These are phyloP conservation scores for Penicillium coffeae DNA, from an alignment of 495 filamentous ascomycete genomes.

Conservation along the genomic window DNA sequence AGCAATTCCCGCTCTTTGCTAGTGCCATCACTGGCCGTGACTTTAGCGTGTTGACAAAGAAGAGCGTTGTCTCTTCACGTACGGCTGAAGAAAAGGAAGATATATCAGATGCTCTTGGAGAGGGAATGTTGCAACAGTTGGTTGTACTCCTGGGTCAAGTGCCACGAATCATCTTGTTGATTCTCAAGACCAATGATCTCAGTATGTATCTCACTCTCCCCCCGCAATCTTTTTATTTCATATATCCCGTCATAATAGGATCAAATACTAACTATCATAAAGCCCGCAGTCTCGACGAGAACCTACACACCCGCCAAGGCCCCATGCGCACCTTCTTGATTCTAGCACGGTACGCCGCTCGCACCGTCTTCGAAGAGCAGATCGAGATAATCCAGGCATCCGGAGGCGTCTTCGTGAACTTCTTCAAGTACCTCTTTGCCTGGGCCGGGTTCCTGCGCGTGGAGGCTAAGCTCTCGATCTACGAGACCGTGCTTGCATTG, in stretches of 20 bases:
- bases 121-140: constrained; percentile 82
- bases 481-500: constrained; percentile 51
- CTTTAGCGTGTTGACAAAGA: constrained; percentile 64
- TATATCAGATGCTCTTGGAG: constrained; percentile 76
- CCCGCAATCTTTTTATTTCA: neutral
- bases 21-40: constrained; percentile 95
- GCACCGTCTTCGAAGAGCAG: constrained; percentile 84
- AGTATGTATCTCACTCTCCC: constrained; percentile 48
- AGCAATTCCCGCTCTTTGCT: constrained; percentile 93
- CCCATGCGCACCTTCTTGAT: constrained; percentile 90
- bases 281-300: constrained; percentile 90
- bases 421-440: constrained; percentile 52
- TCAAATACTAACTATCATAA: constrained; percentile 11
- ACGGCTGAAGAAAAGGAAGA: constrained; percentile 72
- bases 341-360: constrained; percentile 85
- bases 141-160: constrained; percentile 87
- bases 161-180: constrained; percentile 86
- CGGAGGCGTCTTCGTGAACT: constrained; percentile 57
- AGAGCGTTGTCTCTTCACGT: constrained; percentile 57
- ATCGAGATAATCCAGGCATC: constrained; percentile 61
- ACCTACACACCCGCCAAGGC: constrained; percentile 82
- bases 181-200: constrained; percentile 97
- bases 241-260: neutral
- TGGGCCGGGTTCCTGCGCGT: constrained; percentile 59
- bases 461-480: constrained; percentile 58